A percentile compares a stretch with the other conserved stretches of the same genome.
phyloP scores from a whole-genome alignment of 2,329 filamentous ascomycete species.

The Cordyceps fumosorosea region DNA sequence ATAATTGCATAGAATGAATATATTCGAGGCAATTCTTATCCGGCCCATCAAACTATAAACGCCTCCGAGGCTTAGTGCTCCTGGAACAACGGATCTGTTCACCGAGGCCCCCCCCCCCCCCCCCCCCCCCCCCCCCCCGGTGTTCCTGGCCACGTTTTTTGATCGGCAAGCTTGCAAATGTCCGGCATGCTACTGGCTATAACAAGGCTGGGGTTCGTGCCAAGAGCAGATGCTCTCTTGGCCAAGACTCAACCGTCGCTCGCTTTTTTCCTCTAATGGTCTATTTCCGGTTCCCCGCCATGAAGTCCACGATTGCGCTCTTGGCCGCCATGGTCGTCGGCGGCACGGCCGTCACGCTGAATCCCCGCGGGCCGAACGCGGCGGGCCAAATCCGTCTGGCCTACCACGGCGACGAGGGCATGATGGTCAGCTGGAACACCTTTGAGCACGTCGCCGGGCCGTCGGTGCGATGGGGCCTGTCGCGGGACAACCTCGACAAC shows the following conservation, averaged over 20 bases:
- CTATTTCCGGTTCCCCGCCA: not conserved
- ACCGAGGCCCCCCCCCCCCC: no score
- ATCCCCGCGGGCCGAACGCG: not conserved
- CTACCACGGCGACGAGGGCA: conserved; percentile 9
- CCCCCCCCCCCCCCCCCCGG: no score
- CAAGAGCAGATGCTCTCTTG: not conserved
- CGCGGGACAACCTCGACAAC: conserved; percentile 17
- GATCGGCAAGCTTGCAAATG: no score
- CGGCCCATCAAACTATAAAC: no score
- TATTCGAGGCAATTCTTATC: no score
- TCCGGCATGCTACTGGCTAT: no score
- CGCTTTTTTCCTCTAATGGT: not conserved
- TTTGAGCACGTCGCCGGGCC: conserved; percentile 22
- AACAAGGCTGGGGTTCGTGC: no score
- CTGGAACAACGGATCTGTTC: no score
- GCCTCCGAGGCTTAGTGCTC: no score
- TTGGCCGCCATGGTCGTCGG: not conserved
- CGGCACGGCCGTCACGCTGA: not conserved
- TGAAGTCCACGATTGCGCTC: not conserved
- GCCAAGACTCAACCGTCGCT: not conserved
- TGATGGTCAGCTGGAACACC: conserved; percentile 29
- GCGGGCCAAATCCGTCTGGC: conserved; percentile 5
- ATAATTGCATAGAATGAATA: no score
- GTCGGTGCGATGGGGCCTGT: conserved; percentile 24
- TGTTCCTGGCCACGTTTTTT: no score